A percentile compares a stretch with the other conserved stretches of the same genome.
These are phyloP conservation scores for Dioscorea cayenensis DNA, from an alignment of 116 monocot genomes.

Conservation along the genomic window DNA sequence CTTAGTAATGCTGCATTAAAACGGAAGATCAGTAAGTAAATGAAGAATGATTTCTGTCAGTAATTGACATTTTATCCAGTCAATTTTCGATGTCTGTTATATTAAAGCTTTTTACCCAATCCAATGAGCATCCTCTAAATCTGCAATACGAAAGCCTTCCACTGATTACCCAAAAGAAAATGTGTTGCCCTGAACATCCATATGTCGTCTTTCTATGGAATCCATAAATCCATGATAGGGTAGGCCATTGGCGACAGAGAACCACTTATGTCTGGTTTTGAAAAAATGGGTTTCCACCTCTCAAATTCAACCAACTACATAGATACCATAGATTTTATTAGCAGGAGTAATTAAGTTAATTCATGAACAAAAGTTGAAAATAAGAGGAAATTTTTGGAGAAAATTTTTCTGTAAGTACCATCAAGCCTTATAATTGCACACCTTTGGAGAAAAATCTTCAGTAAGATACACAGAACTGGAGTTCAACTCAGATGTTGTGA, in stretches of 20 bases:
- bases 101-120: too few relatives aligned
- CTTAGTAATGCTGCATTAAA: neutral
- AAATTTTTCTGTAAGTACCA: neutral
- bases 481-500: conserved; percentile 62
- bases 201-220: conserved; percentile 36
- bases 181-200: conserved; percentile 32
- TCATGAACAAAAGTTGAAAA: neutral
- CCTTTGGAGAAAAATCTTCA: conserved; percentile 97
- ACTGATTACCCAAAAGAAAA: too few relatives aligned
- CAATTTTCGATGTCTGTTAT: too few relatives aligned
- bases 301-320: conserved; percentile 92
- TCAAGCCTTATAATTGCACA: conserved; percentile 3
- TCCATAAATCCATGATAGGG: conserved; percentile 30
- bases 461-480: conserved; percentile 78
- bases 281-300: conserved; percentile 70
- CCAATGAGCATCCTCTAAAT: too few relatives aligned
- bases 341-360: too few relatives aligned
- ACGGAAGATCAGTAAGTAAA: neutral
- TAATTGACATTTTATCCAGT: too few relatives aligned
- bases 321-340: neutral
- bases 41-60: neutral
- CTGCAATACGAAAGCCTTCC: too few relatives aligned
- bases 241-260: conserved; percentile 20
- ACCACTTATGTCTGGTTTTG: conserved; percentile 44
- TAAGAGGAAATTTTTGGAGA: neutral